A percentile compares a stretch with the other conserved stretches of the same genome.
Evolutionary conservation across 768 basidiomycete genomes (phyloP).

Genomic region (Rhizopogon vinicolor): DNA sequence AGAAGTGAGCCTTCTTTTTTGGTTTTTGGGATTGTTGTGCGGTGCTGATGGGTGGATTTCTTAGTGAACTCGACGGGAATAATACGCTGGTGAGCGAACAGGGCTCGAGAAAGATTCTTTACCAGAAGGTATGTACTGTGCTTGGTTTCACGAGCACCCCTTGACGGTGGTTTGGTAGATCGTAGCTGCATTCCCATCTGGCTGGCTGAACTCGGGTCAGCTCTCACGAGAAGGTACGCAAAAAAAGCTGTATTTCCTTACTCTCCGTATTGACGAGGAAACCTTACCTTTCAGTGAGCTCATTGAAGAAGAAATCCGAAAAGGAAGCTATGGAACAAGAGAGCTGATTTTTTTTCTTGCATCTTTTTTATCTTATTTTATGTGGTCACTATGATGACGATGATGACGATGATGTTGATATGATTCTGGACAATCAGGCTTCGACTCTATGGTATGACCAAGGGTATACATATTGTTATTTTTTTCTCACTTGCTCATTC

Average conservation of each 20-base stretch:
- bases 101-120: slow-evolving; percentile 71
- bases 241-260: neutral
- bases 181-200: slow-evolving; percentile 73
- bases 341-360: slow-evolving; percentile 7
- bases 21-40: neutral
- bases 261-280: neutral
- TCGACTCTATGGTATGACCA: too few species aligned
- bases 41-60: slow-evolving; percentile 8
- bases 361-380: too few species aligned
- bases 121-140: slow-evolving; percentile 56
- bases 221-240: slow-evolving; percentile 80
- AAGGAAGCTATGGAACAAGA: slow-evolving; percentile 67
- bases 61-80: slow-evolving; percentile 55
- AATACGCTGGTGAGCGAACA: slow-evolving; percentile 77
- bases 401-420: too few species aligned
- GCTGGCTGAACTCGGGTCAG: slow-evolving; percentile 84
- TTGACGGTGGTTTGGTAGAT: slow-evolving; percentile 37
- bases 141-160: too few species aligned
- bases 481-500: neutral
- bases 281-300: slow-evolving; percentile 50
- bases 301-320: slow-evolving; percentile 80
- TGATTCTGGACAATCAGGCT: too few species aligned
- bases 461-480: neutral
- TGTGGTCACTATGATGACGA: too few species aligned
- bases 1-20: slow-evolving; percentile 37